Base-by-base conservation (phyloP, 768 basidiomycete species). In the Rhodocollybia butyracea region DNA sequence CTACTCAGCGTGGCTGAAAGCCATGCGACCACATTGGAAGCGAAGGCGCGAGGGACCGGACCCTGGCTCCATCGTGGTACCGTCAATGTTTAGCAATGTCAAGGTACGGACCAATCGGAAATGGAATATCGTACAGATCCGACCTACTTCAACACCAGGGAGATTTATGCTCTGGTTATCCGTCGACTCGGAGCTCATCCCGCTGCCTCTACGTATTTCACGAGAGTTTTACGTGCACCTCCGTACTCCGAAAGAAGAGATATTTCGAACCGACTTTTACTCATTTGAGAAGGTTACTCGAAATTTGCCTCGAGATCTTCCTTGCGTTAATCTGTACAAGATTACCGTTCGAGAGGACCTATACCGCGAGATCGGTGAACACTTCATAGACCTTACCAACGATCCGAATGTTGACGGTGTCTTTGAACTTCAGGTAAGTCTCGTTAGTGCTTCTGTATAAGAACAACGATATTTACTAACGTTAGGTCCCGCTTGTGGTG, bases 101-200 rank as follows among this genome's bases (percentile, higher is more conserved):
- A 79, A 79, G 39, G 73, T 83, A 46, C 79, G 80, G 50, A 76
- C 83, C 11, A 83, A 80, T 50, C 77, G 85, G 46, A 80, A 84
- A 46, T 98, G 97, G 97, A 96, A 98, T 62, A 79, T 99, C 50
- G 75, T 98, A 3, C 97, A 98, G 64, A 85, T 99, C 58, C 85
- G 91, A 29, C 81, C 84, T 0, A 91, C 85, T 55, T 80, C 80
- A 58, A 82, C 79, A 39, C 78, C 85, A 11, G 96, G 97, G 11
- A 86, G 93, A 21, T 98, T 88, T 69, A 80, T 83, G 19, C 70
- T 98, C 34, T 98, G 96, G 96, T 75, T 97, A 5, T 88, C 85
- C 0, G 83, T 92, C 29, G 89, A 93, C 46, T 79, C 82, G 11
- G 85, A 88, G 50, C 80, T 98, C 32, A 78, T 89, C n/a, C 75